Percentiles rank a stretch among this genome's conserved stretches.
phyloP scores from a whole-genome alignment of 2,329 filamentous ascomycete genomes.

The Tolypocladium tundrense region DNA sequence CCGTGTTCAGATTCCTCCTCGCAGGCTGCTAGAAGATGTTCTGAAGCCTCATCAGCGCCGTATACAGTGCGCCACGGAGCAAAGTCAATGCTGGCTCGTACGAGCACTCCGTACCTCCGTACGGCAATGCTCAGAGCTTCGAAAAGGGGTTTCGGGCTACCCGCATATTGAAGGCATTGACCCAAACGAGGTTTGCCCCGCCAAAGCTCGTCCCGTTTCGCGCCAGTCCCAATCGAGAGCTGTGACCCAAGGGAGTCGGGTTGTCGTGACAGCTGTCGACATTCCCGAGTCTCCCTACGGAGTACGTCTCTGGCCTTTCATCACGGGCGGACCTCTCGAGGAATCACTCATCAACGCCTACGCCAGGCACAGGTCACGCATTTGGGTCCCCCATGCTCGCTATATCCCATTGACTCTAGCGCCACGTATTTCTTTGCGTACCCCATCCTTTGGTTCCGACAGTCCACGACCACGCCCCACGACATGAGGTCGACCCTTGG shows the following conservation, averaged over 20 bases:
- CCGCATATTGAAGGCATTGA: neutral
- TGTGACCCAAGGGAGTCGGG: neutral
- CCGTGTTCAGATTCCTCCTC: neutral
- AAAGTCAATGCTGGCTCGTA: too few species aligned
- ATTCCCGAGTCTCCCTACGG: neutral
- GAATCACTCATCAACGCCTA: neutral
- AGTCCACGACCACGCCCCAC: conserved; percentile 9
- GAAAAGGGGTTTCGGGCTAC: neutral
- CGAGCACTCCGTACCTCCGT: too few species aligned
- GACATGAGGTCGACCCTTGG: conserved; percentile 40
- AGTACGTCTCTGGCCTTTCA: neutral
- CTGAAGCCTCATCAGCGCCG: neutral
- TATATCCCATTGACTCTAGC: neutral
- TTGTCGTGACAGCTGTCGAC: conserved; percentile 2
- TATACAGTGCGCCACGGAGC: neutral
- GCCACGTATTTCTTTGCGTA: neutral
- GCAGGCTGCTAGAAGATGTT: neutral
- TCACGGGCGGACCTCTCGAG: neutral
- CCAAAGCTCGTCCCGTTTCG: neutral
- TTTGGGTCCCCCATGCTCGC: neutral
- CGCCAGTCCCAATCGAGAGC: neutral
- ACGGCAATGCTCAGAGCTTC: neutral
- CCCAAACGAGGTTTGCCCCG: neutral
- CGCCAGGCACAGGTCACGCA: neutral
- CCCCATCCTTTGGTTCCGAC: neutral